Conservation (phyloP, 2,329 filamentous ascomycete genomes). For the Stagonosporopsis tanaceti region DNA sequence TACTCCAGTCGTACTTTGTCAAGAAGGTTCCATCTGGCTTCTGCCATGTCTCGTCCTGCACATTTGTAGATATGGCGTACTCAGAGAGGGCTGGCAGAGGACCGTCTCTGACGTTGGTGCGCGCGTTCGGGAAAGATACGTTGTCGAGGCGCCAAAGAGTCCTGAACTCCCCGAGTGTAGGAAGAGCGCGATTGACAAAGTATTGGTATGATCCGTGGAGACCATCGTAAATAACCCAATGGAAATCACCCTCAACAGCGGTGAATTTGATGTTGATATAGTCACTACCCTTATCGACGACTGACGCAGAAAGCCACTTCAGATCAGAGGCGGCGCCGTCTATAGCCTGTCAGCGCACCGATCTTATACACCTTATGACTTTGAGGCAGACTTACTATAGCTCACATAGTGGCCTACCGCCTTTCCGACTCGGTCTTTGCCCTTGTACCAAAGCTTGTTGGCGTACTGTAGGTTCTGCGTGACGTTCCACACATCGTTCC, state of each 20-base stretch:
- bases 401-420: constrained; percentile 56
- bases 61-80: constrained; percentile 56
- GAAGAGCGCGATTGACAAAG: constrained; percentile 60
- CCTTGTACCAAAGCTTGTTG: constrained; percentile 53
- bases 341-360: constrained; percentile 34
- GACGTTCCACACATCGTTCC: constrained; percentile 54
- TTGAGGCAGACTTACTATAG: constrained; percentile 47
- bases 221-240: constrained; percentile 61
- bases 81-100: constrained; percentile 55
- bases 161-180: constrained; percentile 59
- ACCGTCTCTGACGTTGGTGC: constrained; percentile 57
- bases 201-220: constrained; percentile 65
- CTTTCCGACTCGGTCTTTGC: constrained; percentile 52
- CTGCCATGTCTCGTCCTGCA: constrained; percentile 64
- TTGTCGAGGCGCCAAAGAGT: constrained; percentile 62
- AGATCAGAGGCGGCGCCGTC: constrained; percentile 59
- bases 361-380: background rate
- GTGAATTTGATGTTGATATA: constrained; percentile 60
- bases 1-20: constrained; percentile 61
- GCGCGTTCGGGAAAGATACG: constrained; percentile 56
- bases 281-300: constrained; percentile 52
- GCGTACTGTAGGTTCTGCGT: constrained; percentile 51
- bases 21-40: constrained; percentile 58
- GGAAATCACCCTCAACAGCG: constrained; percentile 58
- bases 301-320: constrained; percentile 57